Evolutionary conservation across 345 rosid species (phyloP).

Genomic region (Excoecaria agallocha): DNA sequence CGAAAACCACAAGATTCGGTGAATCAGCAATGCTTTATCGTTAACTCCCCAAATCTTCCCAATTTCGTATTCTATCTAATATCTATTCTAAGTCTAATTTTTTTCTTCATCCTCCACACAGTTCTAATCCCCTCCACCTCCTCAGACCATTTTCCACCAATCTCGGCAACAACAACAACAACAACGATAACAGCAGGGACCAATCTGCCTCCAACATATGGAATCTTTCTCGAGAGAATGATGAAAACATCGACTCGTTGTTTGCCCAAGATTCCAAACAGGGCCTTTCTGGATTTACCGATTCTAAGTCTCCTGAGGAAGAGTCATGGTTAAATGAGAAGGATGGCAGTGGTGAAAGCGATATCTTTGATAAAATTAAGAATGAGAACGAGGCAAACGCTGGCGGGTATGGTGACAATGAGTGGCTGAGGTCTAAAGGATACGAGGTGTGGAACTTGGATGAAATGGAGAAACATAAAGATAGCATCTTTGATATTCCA

Average conservation of each 20-base stretch:
- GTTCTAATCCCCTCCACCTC: slow-evolving; percentile 31
- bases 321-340: no score
- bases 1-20: no score
- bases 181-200: slow-evolving; percentile 21
- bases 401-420: no score
- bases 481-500: slow-evolving; percentile 40
- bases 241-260: slow-evolving; percentile 33
- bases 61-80: slow-evolving; percentile 47
- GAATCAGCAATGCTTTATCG: slow-evolving; percentile 70
- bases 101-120: slow-evolving; percentile 9
- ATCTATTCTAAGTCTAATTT: slow-evolving; percentile 36
- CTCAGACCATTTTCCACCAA: slow-evolving; percentile 44
- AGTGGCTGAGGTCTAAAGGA: no score
- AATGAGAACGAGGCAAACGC: no score
- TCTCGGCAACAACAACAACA: neutral
- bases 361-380: no score
- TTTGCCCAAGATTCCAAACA: no score
- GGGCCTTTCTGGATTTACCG: no score
- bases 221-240: slow-evolving; percentile 47
- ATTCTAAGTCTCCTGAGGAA: no score
- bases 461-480: no score
- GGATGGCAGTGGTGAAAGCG: no score
- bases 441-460: neutral
- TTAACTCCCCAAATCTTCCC: slow-evolving; percentile 54
- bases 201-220: slow-evolving; percentile 33